These are phyloP conservation scores for Microstegium vimineum DNA, from an alignment of 176 grass and related monocot species.

Conservation along the genomic window DNA sequence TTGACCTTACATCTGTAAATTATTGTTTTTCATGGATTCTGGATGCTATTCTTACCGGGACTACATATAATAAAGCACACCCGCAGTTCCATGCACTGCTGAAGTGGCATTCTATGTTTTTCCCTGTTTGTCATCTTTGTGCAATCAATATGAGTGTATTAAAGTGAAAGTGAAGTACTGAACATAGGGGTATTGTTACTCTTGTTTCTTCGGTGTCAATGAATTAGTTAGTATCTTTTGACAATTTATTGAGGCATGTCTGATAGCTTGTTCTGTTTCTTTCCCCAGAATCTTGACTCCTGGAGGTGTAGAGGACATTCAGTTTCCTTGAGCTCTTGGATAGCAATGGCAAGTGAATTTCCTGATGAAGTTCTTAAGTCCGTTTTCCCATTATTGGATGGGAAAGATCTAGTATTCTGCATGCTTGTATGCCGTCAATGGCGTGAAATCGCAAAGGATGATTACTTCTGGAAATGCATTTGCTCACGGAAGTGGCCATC, in stretches of 20 bases:
- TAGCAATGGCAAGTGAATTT: slow-evolving; percentile 58
- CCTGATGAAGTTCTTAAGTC: slow-evolving; percentile 61
- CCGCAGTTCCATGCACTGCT: neutral
- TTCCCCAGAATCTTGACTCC: slow-evolving; percentile 9
- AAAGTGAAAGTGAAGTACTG: neutral
- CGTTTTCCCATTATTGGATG: slow-evolving; percentile 63
- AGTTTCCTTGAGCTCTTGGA: slow-evolving; percentile 10
- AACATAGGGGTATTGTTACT: neutral
- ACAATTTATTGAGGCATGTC: neutral
- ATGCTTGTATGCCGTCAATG: slow-evolving; percentile 78
- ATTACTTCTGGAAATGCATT: slow-evolving; percentile 86
- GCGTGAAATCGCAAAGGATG: slow-evolving; percentile 56
- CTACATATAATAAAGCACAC: neutral
- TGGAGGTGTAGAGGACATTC: neutral
- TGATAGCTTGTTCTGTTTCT: slow-evolving; percentile 9
- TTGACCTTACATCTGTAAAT: slow-evolving; percentile 8
- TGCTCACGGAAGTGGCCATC: slow-evolving; percentile 68
- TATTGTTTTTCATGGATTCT: neutral
- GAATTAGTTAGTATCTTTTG: neutral
- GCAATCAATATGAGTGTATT: neutral
- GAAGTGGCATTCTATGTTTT: neutral
- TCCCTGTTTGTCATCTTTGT: neutral
- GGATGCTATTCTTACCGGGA: neutral
- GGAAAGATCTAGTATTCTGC: slow-evolving; percentile 63
- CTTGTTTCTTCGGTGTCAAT: neutral